These are phyloP conservation scores for Teratosphaeria zuluensis DNA, from an alignment of 2,329 filamentous ascomycete species.

Conservation along the genomic window DNA sequence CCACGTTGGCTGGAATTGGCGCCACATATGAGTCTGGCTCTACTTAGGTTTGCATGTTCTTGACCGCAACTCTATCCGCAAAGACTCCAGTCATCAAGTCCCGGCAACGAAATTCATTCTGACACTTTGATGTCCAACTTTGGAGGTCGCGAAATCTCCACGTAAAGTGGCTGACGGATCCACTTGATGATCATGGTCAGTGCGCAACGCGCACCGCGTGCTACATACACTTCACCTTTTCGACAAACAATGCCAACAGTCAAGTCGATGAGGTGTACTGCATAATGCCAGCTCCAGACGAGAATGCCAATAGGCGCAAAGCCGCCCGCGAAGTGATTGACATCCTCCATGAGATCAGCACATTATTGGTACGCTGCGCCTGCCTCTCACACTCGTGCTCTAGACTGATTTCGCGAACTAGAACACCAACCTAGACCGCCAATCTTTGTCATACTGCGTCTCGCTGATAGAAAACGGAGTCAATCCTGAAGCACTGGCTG, in stretches of 20 bases:
- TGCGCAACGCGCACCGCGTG: background rate
- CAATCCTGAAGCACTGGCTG: slow-evolving; percentile 87
- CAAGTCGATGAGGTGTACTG: background rate
- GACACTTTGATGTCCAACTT: background rate
- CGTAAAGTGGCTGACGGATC: background rate
- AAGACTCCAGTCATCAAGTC: background rate
- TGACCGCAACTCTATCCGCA: background rate
- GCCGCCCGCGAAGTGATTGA: slow-evolving; percentile 68
- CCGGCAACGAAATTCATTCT: background rate
- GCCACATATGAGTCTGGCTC: background rate
- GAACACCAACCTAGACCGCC: slow-evolving; percentile 90
- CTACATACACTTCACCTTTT: background rate
- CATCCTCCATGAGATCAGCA: slow-evolving; percentile 65
- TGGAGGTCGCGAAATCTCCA: background rate
- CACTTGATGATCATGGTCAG: background rate
- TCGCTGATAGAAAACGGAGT: slow-evolving; percentile 96
- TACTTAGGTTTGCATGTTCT: background rate
- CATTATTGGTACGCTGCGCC: slow-evolving; percentile 61
- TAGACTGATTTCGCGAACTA: slow-evolving; percentile 28
- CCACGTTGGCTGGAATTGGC: background rate
- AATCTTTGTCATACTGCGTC: slow-evolving; percentile 87
- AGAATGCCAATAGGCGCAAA: slow-evolving; percentile 49
- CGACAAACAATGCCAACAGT: background rate
- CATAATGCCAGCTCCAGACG: background rate
- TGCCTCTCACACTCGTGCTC: background rate